phyloP scores from a whole-genome alignment of 2,329 filamentous ascomycete species.

The Intubia oerlemansii region DNA sequence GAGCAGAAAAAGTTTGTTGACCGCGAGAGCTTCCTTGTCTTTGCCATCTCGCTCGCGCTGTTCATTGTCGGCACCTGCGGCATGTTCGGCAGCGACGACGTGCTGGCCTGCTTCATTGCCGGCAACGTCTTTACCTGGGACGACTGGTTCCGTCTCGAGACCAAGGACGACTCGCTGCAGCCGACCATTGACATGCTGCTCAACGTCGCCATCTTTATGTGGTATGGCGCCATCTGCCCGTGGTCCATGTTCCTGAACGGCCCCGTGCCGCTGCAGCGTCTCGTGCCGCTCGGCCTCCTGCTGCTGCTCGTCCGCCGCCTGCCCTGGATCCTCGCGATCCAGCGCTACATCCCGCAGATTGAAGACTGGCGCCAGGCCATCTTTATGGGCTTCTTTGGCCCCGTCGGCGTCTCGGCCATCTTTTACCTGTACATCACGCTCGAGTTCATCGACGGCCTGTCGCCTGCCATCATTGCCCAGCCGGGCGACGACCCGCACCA shows the following conservation, averaged over 20 bases:
- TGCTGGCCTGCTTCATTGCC: slow-evolving; percentile 80
- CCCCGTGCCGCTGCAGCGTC: slow-evolving; percentile 45
- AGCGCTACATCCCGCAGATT: slow-evolving; percentile 62
- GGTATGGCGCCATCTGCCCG: slow-evolving; percentile 71
- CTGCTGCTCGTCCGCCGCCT: slow-evolving; percentile 59
- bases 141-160: slow-evolving; percentile 83
- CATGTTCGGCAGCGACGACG: slow-evolving; percentile 72
- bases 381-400: slow-evolving; percentile 85
- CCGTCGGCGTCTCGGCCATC: slow-evolving; percentile 76
- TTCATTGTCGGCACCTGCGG: slow-evolving; percentile 79
- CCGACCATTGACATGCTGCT: slow-evolving; percentile 89
- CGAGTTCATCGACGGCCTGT: slow-evolving; percentile 44
- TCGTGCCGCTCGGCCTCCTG: slow-evolving; percentile 52
- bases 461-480: slow-evolving; percentile 18
- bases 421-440: slow-evolving; percentile 73
- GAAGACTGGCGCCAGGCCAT: slow-evolving; percentile 51
- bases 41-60: slow-evolving; percentile 64
- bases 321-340: slow-evolving; percentile 53
- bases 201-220: slow-evolving; percentile 74
- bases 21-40: slow-evolving; percentile 70
- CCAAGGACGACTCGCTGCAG: slow-evolving; percentile 76
- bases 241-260: slow-evolving; percentile 52
- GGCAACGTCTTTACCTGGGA: slow-evolving; percentile 86
- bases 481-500: background rate
- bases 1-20: slow-evolving; percentile 67